Evolutionary conservation across 2,329 filamentous ascomycete genomes (phyloP).

Genomic region (Venturia aucupariae): DNA sequence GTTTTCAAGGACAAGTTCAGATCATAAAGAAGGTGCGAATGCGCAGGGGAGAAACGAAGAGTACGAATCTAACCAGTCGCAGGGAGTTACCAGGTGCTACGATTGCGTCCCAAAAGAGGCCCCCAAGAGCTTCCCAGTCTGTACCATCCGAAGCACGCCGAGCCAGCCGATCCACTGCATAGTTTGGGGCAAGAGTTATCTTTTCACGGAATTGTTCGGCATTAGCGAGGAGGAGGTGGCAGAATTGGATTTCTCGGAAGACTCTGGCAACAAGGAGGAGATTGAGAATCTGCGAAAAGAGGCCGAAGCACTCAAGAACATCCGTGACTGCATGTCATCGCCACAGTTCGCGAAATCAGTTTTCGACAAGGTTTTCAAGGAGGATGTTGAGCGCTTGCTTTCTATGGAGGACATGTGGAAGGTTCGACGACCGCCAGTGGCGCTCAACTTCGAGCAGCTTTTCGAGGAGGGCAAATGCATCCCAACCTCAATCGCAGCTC

Average conservation of each 20-base stretch:
- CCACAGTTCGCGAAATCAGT: slow-evolving; percentile 67
- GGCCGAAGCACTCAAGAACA: slow-evolving; percentile 71
- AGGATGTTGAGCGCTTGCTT: slow-evolving; percentile 71
- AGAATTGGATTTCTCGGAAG: slow-evolving; percentile 68
- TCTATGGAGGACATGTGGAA: slow-evolving; percentile 98
- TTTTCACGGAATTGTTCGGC: slow-evolving; percentile 91
- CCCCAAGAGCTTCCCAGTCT: slow-evolving; percentile 90
- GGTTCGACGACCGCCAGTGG: slow-evolving; percentile 60
- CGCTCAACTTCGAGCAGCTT: slow-evolving; percentile 60
- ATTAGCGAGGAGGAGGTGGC: slow-evolving; percentile 76
- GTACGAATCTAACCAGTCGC: slow-evolving; percentile 10
- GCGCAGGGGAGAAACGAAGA: not conserved
- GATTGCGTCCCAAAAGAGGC: slow-evolving; percentile 86
- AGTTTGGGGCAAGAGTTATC: slow-evolving; percentile 95
- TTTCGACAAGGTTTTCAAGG: slow-evolving; percentile 86
- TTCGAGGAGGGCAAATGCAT: not conserved
- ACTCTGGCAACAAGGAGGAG: slow-evolving; percentile 76
- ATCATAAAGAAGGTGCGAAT: slow-evolving; percentile 68
- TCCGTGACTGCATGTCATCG: slow-evolving; percentile 72
- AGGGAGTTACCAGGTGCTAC: slow-evolving; percentile 85
- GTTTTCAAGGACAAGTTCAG: slow-evolving; percentile 95
- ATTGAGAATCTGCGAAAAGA: slow-evolving; percentile 82
- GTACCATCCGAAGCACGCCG: slow-evolving; percentile 92
- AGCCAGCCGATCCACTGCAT: slow-evolving; percentile 98
- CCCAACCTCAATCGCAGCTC: slow-evolving; percentile 46